phyloP scores from a whole-genome alignment of 2,329 filamentous ascomycete genomes.

The Cladosporium sp. region DNA sequence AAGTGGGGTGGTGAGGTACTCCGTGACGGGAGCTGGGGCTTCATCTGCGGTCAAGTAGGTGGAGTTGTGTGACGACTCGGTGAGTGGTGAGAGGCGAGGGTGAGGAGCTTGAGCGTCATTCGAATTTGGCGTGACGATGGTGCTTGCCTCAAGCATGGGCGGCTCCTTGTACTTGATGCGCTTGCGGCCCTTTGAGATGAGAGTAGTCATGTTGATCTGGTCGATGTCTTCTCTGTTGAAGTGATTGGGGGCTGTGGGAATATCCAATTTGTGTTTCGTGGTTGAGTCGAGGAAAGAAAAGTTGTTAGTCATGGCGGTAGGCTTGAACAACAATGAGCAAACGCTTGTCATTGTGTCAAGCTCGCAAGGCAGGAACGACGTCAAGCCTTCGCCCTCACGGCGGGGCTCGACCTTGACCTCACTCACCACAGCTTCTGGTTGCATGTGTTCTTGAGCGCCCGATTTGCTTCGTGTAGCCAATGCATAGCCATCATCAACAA shows the following conservation, averaged over 20 bases:
- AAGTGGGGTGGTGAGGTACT: neutral
- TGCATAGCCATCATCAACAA: neutral
- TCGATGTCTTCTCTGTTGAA: neutral
- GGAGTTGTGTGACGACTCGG: neutral
- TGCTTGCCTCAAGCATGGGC: neutral
- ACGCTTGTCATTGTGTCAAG: neutral
- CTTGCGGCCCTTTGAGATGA: neutral
- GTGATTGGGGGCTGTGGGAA: neutral
- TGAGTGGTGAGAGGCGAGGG: neutral
- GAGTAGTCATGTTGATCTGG: neutral
- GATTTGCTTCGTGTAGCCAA: neutral
- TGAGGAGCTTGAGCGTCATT: neutral
- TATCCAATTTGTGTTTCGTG: neutral
- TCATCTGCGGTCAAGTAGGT: neutral
- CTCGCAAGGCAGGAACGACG: neutral
- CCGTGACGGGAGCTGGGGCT: neutral
- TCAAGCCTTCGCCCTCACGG: neutral
- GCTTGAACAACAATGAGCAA: no score
- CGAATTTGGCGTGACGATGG: neutral
- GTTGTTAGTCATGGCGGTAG: neutral
- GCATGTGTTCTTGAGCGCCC: neutral
- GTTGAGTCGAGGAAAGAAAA: neutral
- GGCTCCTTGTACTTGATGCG: conserved; percentile 12
- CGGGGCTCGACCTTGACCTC: neutral
- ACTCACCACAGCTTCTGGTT: neutral